Percentiles rank a stretch among this genome's conserved stretches.
Conservation (phyloP, 768 basidiomycete genomes). For the Suillus fuscotomentosus region DNA sequence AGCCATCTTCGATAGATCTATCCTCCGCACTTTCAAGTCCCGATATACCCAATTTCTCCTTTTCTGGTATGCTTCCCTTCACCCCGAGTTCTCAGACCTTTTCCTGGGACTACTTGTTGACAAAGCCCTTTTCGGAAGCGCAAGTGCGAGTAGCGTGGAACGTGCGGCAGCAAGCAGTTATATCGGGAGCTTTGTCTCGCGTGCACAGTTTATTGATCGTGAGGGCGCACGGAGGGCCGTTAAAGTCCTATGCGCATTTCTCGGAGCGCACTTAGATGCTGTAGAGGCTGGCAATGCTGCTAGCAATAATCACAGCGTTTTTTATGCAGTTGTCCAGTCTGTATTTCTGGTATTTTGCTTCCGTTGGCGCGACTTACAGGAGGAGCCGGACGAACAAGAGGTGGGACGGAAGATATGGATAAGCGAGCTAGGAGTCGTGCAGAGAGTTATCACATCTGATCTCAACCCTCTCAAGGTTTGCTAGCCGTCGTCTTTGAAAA, state of each 20-base stretch:
- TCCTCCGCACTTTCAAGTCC: slow-evolving; percentile 94
- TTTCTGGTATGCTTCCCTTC: slow-evolving; percentile 93
- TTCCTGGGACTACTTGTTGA: slow-evolving; percentile 96
- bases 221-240: slow-evolving; percentile 73
- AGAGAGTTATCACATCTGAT: slow-evolving; percentile 74
- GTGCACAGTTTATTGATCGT: slow-evolving; percentile 82
- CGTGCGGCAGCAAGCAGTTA: slow-evolving; percentile 93
- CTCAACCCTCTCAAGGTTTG: slow-evolving; percentile 88
- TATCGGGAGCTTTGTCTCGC: slow-evolving; percentile 87
- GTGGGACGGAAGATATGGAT: slow-evolving; percentile 76
- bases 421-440: slow-evolving; percentile 71
- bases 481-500: neutral
- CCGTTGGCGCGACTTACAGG: slow-evolving; percentile 85
- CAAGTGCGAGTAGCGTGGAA: slow-evolving; percentile 50
- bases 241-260: slow-evolving; percentile 81
- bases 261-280: slow-evolving; percentile 75
- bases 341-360: slow-evolving; percentile 98
- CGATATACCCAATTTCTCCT: slow-evolving; percentile 96
- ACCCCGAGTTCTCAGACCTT: slow-evolving; percentile 84
- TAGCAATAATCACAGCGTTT: slow-evolving; percentile 60
- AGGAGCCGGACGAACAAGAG: slow-evolving; percentile 56
- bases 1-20: slow-evolving; percentile 89
- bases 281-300: slow-evolving; percentile 36
- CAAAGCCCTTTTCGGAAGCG: slow-evolving; percentile 66
- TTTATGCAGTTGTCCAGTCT: slow-evolving; percentile 91